Percentiles rank a stretch among this genome's conserved stretches.
Conservation (phyloP, 1,284 basidiomycete species). For the Ustilago loliicola region DNA sequence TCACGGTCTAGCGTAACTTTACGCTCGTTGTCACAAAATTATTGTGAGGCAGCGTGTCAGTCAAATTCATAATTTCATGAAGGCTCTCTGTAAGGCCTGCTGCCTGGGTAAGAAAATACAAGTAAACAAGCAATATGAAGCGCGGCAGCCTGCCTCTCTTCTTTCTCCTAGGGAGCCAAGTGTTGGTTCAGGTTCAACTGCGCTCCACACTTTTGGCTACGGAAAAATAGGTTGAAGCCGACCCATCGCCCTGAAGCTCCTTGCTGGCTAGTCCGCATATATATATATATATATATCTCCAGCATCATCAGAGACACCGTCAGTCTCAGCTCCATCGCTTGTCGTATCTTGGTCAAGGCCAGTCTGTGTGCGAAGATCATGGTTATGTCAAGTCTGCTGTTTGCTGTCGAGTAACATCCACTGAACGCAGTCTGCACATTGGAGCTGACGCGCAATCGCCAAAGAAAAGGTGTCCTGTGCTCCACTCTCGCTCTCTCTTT, state of each 20-base stretch:
- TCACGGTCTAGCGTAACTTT: not conserved
- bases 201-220: constrained; percentile 6
- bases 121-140: not conserved
- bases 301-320: no score
- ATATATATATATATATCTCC: no score
- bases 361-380: no score
- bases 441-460: not conserved
- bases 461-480: constrained; percentile 9
- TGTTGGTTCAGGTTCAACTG: not conserved
- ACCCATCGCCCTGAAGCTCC: not conserved
- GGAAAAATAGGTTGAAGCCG: not conserved
- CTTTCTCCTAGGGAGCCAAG: not conserved
- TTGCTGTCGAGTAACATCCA: constrained; percentile 1
- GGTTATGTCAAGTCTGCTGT: not conserved
- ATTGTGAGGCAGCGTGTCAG: not conserved
- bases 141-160: not conserved
- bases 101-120: not conserved
- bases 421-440: not conserved
- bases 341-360: no score
- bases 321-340: no score
- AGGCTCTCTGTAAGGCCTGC: not conserved
- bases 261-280: no score
- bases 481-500: not conserved
- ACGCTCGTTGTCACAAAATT: not conserved
- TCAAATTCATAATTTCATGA: no score